Conservation (phyloP, 2,329 filamentous ascomycete species). For the Aureobasidium musti region DNA sequence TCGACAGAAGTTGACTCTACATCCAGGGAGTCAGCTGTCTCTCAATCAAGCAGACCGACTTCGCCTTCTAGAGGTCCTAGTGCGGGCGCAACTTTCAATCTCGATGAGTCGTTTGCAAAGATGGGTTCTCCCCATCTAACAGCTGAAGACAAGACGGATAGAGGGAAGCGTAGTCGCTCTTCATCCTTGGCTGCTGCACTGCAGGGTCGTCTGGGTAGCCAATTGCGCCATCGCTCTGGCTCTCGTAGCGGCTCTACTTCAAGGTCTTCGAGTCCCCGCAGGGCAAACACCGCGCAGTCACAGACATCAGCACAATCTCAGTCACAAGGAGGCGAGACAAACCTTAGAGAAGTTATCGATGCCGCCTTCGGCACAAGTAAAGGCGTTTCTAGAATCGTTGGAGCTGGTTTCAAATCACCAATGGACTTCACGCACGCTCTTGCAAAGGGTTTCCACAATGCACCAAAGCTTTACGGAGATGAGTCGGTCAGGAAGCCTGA, state of each 20-base stretch:
- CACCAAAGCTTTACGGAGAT: conserved; percentile 69
- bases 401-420: conserved; percentile 51
- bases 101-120: conserved; percentile 32
- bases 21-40: conserved; percentile 2
- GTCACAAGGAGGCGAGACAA: neutral
- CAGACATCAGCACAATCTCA: neutral
- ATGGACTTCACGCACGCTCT: conserved; percentile 63
- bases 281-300: neutral
- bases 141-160: conserved; percentile 3
- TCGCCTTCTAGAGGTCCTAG: neutral
- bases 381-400: conserved; percentile 43
- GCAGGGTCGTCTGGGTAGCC: conserved; percentile 24
- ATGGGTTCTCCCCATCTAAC: conserved; percentile 28
- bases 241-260: conserved; percentile 17
- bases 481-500: conserved; percentile 65
- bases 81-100: conserved; percentile 30
- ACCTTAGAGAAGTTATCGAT: conserved; percentile 31
- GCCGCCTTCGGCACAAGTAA: conserved; percentile 39
- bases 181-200: conserved; percentile 30
- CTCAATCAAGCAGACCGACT: conserved; percentile 3
- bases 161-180: conserved; percentile 21
- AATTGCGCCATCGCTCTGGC: neutral
- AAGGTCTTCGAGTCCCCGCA: neutral
- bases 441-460: conserved; percentile 71
- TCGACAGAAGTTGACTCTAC: neutral